Base-by-base conservation (phyloP, 2,329 filamentous ascomycete genomes). In the Fusarium sp. region DNA sequence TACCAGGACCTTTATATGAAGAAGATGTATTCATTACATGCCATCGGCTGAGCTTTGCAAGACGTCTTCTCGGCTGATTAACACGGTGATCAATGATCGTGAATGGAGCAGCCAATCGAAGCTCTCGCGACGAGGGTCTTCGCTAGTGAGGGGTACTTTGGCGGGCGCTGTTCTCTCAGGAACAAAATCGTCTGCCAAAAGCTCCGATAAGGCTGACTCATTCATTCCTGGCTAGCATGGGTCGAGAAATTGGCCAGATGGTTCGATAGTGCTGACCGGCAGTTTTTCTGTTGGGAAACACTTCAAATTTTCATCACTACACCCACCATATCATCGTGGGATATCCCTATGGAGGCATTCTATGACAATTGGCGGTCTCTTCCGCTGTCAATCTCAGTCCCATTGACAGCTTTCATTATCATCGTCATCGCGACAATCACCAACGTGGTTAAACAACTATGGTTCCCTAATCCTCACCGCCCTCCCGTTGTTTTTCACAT, bases 401-500 rank as follows among this genome's bases (percentile, higher is more conserved):
- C 79, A 48, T 76, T 85, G 27, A 80, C 81, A 30, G 48, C 86
- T 26, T 79, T 72, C 30, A 75, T 78, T 44, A 76, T 88, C 66
- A 33, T 91, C 61, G 78, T 83, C 26, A 48, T 90, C 61, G 79
- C 90, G 15, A 87, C 98, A 61, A 79, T 92, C 60, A 78, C 94
- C 82, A 97, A 98, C 80, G 90, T 98, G 71, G 78, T 93, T 73
- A 85, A 86, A 62, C 95, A 98, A 82, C 75, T 97, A 57, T 84
- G 97, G 66, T 90, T 94, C 83, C 92, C 90, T 82, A 94, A 94
- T 74, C 89, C 91, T 49, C 92, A 94, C 80, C 92, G 93, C 80
- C 93, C 93, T 17, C 93, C 93, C 0, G 76, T 95, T 48, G 92
- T 95, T 60, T 95, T 95, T 80, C 92, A 94, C 81, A 91, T 89